Base-by-base conservation (phyloP, 106 monocot species). In the Phalaenopsis aphrodite region DNA sequence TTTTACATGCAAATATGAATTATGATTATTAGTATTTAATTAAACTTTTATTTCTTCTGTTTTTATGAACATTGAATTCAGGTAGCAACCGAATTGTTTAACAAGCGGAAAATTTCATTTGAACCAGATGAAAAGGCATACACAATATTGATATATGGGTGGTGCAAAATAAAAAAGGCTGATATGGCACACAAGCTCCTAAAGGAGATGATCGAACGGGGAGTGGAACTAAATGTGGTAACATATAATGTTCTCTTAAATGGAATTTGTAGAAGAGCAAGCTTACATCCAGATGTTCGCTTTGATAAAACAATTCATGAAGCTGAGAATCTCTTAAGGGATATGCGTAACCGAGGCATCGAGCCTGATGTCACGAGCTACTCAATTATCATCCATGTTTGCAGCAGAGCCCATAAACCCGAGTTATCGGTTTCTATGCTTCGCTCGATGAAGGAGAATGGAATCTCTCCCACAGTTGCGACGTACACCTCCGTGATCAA, bases 401-500 rank as follows among this genome's bases (percentile, higher is more conserved):
- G 92, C 67, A 99, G 94, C 80, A 87, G 98, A 21, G 98, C 91
- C 9, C 98, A 99, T 84, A 94, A 94, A 75, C 94, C 93, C 1
- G 94, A 94, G 68, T 74, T 99, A 38, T 81, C 86, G 15, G 42
- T 94, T 23, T 80, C 74, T 55, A 87, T 78, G 85, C 84, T 99
- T 1, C 84, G 78, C 1, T 82, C 80, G 5, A 94, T 99, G 94
- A 91, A 82, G 82, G 91, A 93, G 81, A 85, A 82, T 72, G 98
- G 98, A 21, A 94, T 99, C 75, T 87, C 43, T 66, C 98, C 94
- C 11, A 99, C 89, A 6, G 80, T 94, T 14, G 94, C 88, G 8
- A 99, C 94, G 18, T 99, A 99, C 75, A 99, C 98, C 47, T 99
- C 94, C 0, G 92, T 93, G 10, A 78, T 99, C 41, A 99, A 99